These are phyloP conservation scores for Ustilago lituana DNA, from an alignment of 1,284 basidiomycete species.

Conservation along the genomic window DNA sequence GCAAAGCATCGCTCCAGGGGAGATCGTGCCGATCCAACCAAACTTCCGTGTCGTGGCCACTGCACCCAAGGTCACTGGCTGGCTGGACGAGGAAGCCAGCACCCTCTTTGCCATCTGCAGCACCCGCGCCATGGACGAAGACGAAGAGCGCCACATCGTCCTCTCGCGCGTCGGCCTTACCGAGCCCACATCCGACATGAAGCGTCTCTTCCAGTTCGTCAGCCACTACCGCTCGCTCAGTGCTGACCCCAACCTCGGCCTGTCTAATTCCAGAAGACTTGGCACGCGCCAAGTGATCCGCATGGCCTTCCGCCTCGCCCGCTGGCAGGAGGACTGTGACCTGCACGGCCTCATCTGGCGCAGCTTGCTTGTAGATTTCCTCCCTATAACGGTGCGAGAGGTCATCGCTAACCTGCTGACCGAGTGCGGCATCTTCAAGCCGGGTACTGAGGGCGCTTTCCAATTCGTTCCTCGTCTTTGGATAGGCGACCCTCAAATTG, in stretches of 20 bases:
- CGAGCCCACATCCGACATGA: constrained; percentile 34
- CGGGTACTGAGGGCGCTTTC: constrained; percentile 59
- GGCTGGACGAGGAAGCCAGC: constrained; percentile 67
- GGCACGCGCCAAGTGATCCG: constrained; percentile 67
- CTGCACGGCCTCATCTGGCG: constrained; percentile 62
- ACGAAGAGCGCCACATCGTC: constrained; percentile 63
- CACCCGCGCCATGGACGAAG: constrained; percentile 65
- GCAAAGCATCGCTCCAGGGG: constrained; percentile 13
- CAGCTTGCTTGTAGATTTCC: constrained; percentile 66
- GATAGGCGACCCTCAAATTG: constrained; percentile 41
- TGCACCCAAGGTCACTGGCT: constrained; percentile 58
- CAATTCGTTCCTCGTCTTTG: constrained; percentile 48
- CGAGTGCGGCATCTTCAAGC: constrained; percentile 56
- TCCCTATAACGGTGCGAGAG: constrained; percentile 65
- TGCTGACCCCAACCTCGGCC: constrained; percentile 57
- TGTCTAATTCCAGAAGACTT: constrained; percentile 65
- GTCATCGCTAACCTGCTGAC: constrained; percentile 57
- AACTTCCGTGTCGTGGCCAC: constrained; percentile 67
- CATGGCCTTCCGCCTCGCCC: constrained; percentile 62
- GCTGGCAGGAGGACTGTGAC: constrained; percentile 60
- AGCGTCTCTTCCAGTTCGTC: constrained; percentile 61
- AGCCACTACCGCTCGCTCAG: constrained; percentile 59
- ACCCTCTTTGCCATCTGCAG: constrained; percentile 64
- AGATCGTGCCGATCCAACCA: constrained; percentile 44
- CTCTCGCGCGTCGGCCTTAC: constrained; percentile 33